Percentiles rank a stretch among this genome's conserved stretches.
Conservation (phyloP, 177 flowering plant genomes). For the Vitis hybrid region DNA sequence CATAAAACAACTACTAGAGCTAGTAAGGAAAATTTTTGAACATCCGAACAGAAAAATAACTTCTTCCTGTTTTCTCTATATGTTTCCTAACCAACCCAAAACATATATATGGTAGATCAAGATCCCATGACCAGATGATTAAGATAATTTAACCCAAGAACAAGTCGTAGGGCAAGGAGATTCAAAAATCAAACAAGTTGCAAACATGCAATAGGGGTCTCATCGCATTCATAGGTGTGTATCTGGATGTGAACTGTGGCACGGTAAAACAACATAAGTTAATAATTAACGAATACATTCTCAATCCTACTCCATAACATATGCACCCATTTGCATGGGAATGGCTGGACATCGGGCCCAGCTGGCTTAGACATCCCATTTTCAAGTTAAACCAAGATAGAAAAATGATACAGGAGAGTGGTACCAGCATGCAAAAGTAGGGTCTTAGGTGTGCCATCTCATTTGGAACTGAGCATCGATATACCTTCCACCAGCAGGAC, state of each 20-base stretch:
- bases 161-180: no score
- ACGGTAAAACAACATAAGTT: background rate
- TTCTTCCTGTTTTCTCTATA: no score
- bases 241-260: background rate
- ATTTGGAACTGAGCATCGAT: conserved; percentile 62
- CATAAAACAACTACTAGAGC: no score
- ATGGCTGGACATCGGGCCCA: background rate
- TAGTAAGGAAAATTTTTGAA: no score
- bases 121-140: no score
- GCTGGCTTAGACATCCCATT: background rate
- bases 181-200: no score
- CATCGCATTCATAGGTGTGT: background rate
- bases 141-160: no score
- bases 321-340: background rate
- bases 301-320: background rate
- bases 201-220: no score
- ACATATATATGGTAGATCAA: no score
- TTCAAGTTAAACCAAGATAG: background rate
- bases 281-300: background rate
- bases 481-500: conserved; percentile 87
- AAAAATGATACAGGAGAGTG: background rate
- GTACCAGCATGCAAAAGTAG: conserved; percentile 93
- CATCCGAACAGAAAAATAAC: no score
- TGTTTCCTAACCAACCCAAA: no score
- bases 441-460: conserved; percentile 34